These are phyloP conservation scores for Penicillium frequentans DNA, from an alignment of 2,329 filamentous ascomycete genomes.

Conservation along the genomic window DNA sequence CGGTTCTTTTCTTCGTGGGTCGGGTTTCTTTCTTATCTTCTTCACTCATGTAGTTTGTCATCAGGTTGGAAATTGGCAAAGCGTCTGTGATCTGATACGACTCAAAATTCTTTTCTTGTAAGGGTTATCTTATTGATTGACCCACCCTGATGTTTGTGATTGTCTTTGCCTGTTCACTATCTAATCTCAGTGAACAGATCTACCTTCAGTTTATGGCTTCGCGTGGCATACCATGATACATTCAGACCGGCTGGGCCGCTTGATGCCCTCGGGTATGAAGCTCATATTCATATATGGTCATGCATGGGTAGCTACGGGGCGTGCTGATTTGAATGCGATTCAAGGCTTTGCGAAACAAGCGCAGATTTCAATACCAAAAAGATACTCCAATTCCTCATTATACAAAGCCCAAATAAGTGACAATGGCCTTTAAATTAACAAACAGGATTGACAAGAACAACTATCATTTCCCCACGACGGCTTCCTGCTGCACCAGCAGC, in stretches of 20 bases:
- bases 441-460: conserved; percentile 25
- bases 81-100: conserved; percentile 22
- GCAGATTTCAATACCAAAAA: neutral
- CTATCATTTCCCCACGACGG: conserved; percentile 32
- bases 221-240: neutral
- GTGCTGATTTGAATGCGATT: neutral
- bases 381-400: neutral
- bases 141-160: neutral
- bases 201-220: neutral
- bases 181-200: neutral
- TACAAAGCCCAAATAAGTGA: neutral
- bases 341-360: neutral
- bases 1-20: neutral
- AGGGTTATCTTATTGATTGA: conserved; percentile 20
- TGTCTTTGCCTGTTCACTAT: neutral
- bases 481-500: conserved; percentile 30
- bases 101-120: conserved; percentile 30
- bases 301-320: neutral
- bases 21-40: conserved; percentile 6
- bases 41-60: conserved; percentile 30
- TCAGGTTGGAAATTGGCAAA: conserved; percentile 26
- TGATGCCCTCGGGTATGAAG: neutral
- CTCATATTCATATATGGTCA: neutral
- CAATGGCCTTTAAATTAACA: neutral
- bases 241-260: neutral